These are phyloP conservation scores for Kodamaea lidongshanica DNA, from an alignment of 805 yeast species.

Conservation along the genomic window DNA sequence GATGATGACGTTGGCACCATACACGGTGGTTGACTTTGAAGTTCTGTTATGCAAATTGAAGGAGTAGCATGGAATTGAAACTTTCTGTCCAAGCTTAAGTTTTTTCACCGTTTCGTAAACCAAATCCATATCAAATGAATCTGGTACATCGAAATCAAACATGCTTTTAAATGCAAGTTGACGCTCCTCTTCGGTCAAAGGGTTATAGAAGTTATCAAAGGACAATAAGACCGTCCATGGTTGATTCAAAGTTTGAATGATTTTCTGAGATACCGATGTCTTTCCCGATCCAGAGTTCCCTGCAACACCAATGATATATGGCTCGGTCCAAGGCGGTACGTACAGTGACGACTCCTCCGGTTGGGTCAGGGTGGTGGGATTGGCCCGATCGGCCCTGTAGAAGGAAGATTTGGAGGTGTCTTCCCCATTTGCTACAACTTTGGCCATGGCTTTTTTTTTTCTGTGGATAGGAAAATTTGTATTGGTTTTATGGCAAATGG, in stretches of 20 bases:
- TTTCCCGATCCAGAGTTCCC: conserved; percentile 76
- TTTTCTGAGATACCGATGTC: conserved; percentile 80
- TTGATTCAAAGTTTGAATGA: conserved; percentile 69
- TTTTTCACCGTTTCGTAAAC: conserved; percentile 56
- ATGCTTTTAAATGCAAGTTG: conserved; percentile 59
- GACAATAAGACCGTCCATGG: conserved; percentile 94
- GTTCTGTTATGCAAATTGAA: conserved; percentile 67
- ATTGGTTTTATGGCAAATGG: too few species aligned
- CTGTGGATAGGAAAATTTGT: neutral
- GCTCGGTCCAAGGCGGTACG: conserved; percentile 40
- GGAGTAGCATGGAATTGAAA: conserved; percentile 44
- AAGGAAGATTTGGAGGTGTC: too few species aligned
- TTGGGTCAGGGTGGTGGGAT: conserved; percentile 1
- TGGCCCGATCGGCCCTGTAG: too few species aligned
- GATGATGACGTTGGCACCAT: conserved; percentile 91
- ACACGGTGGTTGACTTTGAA: conserved; percentile 62
- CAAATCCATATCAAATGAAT: conserved; percentile 74
- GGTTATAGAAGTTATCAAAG: conserved; percentile 85
- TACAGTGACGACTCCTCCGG: conserved; percentile 15
- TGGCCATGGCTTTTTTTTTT: neutral
- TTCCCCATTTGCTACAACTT: neutral
- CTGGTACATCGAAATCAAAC: conserved; percentile 83
- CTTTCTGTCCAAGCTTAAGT: conserved; percentile 60
- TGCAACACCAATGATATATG: conserved; percentile 42
- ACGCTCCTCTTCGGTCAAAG: conserved; percentile 58